Conservation (phyloP, 768 basidiomycete species). For the Galerina sulciceps region DNA sequence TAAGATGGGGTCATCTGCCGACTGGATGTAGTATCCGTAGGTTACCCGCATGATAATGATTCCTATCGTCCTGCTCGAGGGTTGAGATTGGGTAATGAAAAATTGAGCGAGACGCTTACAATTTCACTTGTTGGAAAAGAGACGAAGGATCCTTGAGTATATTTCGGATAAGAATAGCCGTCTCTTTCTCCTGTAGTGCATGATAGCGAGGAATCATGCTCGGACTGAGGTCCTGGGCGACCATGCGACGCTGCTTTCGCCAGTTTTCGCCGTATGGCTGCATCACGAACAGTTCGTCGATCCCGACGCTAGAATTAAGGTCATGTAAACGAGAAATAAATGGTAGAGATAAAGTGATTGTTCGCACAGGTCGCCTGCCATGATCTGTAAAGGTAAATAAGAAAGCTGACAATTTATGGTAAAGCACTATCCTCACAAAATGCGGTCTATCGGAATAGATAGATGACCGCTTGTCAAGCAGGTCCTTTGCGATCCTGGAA, state of each 20-base stretch:
- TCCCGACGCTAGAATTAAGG: conserved; percentile 32
- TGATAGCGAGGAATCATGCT: conserved; percentile 17
- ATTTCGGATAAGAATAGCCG: conserved; percentile 20
- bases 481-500: conserved; percentile 36
- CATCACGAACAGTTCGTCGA: conserved; percentile 42
- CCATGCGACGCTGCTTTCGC: conserved; percentile 39
- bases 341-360: neutral
- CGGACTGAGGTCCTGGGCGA: conserved; percentile 23
- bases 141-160: conserved; percentile 26
- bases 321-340: too few relatives aligned
- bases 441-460: conserved; percentile 51
- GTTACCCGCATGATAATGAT: conserved; percentile 56
- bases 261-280: conserved; percentile 41
- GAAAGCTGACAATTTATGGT: neutral
- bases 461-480: conserved; percentile 47
- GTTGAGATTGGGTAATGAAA: neutral
- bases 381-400: conserved; percentile 7
- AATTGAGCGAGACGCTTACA: conserved; percentile 13
- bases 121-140: conserved; percentile 34
- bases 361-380: conserved; percentile 19
- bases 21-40: conserved; percentile 57
- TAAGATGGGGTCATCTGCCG: conserved; percentile 52
- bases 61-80: conserved; percentile 44
- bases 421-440: conserved; percentile 22
- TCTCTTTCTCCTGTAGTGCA: conserved; percentile 23